These are phyloP conservation scores for Arthrobotrys sphaeroides DNA, from an alignment of 2,329 filamentous ascomycete species.

Conservation along the genomic window DNA sequence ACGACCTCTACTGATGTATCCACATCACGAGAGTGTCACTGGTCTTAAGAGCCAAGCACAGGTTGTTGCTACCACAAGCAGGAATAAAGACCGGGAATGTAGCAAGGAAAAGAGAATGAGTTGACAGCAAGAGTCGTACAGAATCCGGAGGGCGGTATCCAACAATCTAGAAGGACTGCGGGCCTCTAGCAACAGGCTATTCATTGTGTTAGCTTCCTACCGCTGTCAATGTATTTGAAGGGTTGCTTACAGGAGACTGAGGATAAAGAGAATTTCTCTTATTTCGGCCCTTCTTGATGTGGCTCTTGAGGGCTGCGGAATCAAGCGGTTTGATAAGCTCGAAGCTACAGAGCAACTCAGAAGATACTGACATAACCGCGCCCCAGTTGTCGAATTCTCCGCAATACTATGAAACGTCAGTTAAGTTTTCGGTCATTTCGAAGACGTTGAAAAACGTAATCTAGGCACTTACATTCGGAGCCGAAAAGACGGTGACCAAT, in stretches of 20 bases:
- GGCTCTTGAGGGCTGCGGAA: constrained; percentile 93
- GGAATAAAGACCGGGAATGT: too few species aligned
- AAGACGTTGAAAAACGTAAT: neutral
- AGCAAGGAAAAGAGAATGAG: neutral
- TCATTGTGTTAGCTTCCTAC: neutral
- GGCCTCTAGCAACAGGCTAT: constrained; percentile 33
- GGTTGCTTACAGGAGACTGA: constrained; percentile 44
- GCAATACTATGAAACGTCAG: constrained; percentile 75
- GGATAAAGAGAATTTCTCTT: constrained; percentile 54
- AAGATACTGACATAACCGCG: constrained; percentile 96
- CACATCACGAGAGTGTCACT: too few species aligned
- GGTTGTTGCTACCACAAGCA: too few species aligned
- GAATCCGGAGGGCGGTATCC: neutral
- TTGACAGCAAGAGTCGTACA: neutral
- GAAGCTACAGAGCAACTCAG: constrained; percentile 93
- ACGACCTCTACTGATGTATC: too few species aligned
- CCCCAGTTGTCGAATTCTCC: constrained; percentile 99
- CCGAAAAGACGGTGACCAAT: constrained; percentile 95
- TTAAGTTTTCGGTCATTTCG: constrained; percentile 46
- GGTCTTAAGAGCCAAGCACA: too few species aligned
- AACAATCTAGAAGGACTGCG: constrained; percentile 41
- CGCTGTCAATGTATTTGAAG: neutral
- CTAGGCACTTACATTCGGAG: constrained; percentile 83
- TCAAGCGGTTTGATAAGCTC: constrained; percentile 96
- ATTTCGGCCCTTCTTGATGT: constrained; percentile 87